phyloP scores from a whole-genome alignment of 2,329 filamentous ascomycete species.

The Aspergillus clavatus region DNA sequence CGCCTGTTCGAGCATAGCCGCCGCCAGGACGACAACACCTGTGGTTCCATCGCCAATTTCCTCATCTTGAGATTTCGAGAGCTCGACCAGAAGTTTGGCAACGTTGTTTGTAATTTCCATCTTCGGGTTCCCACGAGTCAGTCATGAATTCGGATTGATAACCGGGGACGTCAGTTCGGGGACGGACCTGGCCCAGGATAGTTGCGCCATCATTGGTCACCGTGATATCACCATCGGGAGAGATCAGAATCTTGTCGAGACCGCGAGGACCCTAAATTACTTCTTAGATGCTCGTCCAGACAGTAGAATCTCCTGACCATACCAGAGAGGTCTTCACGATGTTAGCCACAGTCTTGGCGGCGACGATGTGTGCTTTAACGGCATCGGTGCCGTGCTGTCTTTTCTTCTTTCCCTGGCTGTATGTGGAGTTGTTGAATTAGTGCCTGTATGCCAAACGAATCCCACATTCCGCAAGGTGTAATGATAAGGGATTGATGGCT shows the following conservation, averaged over 20 bases:
- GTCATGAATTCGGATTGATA: slow-evolving; percentile 8
- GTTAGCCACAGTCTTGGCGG: slow-evolving; percentile 90
- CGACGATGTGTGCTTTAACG: slow-evolving; percentile 96
- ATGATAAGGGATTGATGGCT: slow-evolving; percentile 6
- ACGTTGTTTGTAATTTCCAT: slow-evolving; percentile 99
- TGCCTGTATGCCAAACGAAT: not conserved
- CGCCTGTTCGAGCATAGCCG: slow-evolving; percentile 90
- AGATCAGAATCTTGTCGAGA: slow-evolving; percentile 98
- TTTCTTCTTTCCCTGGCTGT: slow-evolving; percentile 94
- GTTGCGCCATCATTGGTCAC: slow-evolving; percentile 99
- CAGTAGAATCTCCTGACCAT: slow-evolving; percentile 22
- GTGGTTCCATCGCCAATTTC: slow-evolving; percentile 99
- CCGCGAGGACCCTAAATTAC: slow-evolving; percentile 70
- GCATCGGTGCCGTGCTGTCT: slow-evolving; percentile 94
- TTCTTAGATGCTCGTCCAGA: slow-evolving; percentile 7
- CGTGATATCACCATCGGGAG: slow-evolving; percentile 96
- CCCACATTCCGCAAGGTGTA: not conserved
- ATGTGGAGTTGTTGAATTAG: slow-evolving; percentile 6
- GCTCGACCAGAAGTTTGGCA: slow-evolving; percentile 90
- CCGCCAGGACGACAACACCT: slow-evolving; percentile 92
- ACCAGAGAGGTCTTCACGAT: slow-evolving; percentile 94
- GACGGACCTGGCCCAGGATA: slow-evolving; percentile 69
- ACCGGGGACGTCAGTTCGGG: not conserved
- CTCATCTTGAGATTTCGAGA: slow-evolving; percentile 97
- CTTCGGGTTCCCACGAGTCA: slow-evolving; percentile 41